Evolutionary conservation across 805 yeast species (phyloP), one percentile per base, ranked within the genome.

Genomic region (Saccharomycopsis malanga): DNA sequence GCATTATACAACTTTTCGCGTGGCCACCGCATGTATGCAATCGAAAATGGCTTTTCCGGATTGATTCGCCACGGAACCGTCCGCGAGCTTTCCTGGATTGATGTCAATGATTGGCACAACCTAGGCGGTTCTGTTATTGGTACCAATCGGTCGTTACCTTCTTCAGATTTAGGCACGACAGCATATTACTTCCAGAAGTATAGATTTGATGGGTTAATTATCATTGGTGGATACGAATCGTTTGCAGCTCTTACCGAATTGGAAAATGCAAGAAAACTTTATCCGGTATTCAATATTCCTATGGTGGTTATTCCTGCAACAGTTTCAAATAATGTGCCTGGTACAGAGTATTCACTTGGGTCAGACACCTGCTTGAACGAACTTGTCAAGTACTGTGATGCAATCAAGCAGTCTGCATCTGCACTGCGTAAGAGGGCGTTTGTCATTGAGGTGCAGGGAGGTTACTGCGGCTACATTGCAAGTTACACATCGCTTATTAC

Each of bases 191-290:
- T 93, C 73, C 95, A 91, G 64, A 87, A 87, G 66, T 82, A 81
- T 65, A 69, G 76, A 48, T 79, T 93, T 61, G 93, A 93, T 61
- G 98, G 98, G 35, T 74, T 91, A 54, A 76, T 93, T 52, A 74
- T 93, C 49, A 81, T 93, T 52, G 99, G 99, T 56, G 98, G 98
- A 0, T 93, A 89, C 61, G 98, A 93, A 71, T 98, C 96, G n/a
- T 93, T 81, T 72, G 74, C 74, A 9, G 79, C 97, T 1, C 73
- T 93, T 56, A 79, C 85, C 58, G 85, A 88, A 69, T 74, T 93
- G 55, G 83, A 85, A 57, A 73, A 74, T 56, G 87, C 93, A 27
- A 78, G 96, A 64, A 56, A 62, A 14, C 69, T 77, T 50, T 93
- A 87, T 68, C 98, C 98, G 38, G 80, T 91, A 24, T 86, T 93